Evolutionary conservation across 768 basidiomycete genomes (phyloP), one percentile per base, ranked within the genome.

Genomic region (Rhodotorula diobovata): DNA sequence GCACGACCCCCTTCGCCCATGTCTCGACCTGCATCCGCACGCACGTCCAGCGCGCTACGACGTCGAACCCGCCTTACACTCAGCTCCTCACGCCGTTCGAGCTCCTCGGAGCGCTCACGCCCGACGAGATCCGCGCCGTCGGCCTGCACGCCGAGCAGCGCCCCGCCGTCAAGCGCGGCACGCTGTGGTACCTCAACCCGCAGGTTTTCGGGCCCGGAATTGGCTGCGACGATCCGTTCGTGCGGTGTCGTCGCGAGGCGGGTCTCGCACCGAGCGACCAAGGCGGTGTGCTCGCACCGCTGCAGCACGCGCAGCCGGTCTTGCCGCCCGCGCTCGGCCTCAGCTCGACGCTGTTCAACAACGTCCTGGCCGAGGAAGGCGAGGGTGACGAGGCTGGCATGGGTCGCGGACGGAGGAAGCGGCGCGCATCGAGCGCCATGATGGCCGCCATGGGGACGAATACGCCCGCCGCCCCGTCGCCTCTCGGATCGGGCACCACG

Each of bases 161-260:
- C 16, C 76, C 77, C 14, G 76, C 76, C 39, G 75, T 78, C 63
- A 78, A 78, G 65, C 71, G 77, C 35, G 77, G 77, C 46, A 76
- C 76, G 25, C 59, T 78, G 66, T 78, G 77, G 77, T 78, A 77
- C 68, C 69, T 78, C 41, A 67, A 76, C 45, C 71, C 72, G 41
- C 59, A 58, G 32, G 75, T 73, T 21, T 57, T 73, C 21, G 75
- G 75, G n/a, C 37, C 56, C 9, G 70, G 67, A 20, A 20, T 64
- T 7, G 70, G 70, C 4, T 51, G 58, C 7, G 70, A 69, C 23
- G 74, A 70, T 50, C 70, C 70, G 10, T 71, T 75, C 34, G 64
- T 69, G 20, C 67, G 74, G 0, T 75, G 74, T 53, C 61, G 70
- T 2, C 41, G 59, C 11, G 70, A 71, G 53, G 70, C 59, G 18